Evolutionary conservation across 1,284 basidiomycete species (phyloP).

Genomic region (Phlebopus sp.): DNA sequence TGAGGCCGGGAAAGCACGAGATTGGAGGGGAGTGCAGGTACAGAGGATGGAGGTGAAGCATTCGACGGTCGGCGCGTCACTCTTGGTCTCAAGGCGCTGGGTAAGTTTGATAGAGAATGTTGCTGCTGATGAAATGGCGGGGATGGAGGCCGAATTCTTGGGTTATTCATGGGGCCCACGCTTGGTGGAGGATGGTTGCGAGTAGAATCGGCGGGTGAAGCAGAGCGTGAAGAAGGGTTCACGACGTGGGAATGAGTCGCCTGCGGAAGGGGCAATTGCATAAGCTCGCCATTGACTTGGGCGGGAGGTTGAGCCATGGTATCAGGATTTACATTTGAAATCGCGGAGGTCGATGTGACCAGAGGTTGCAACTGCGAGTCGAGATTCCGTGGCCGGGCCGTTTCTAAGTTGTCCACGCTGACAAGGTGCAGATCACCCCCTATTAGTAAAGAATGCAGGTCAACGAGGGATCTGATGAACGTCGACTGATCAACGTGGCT

Average conservation of each 20-base stretch:
- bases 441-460: constrained; percentile 66
- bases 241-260: constrained; percentile 7
- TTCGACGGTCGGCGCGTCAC: constrained; percentile 37
- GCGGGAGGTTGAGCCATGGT: not conserved
- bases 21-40: constrained; percentile 21
- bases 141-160: constrained; percentile 24
- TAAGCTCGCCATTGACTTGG: constrained; percentile 10
- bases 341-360: constrained; percentile 13
- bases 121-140: constrained; percentile 22
- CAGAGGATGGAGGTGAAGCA: constrained; percentile 26
- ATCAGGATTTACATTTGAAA: constrained; percentile 4
- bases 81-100: constrained; percentile 36
- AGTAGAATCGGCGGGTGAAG: constrained; percentile 35
- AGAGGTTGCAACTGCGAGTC: constrained; percentile 7
- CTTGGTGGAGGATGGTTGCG: constrained; percentile 22
- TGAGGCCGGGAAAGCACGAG: constrained; percentile 24
- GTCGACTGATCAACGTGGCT: constrained; percentile 63
- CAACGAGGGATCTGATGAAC: constrained; percentile 69
- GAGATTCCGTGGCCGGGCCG: not conserved
- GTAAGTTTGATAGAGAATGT: constrained; percentile 18
- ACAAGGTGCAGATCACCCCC: constrained; percentile 52
- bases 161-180: constrained; percentile 19
- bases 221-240: constrained; percentile 31
- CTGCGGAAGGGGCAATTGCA: constrained; percentile 8
- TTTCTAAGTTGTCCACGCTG: constrained; percentile 42